Evolutionary conservation across 768 basidiomycete species (phyloP), one percentile per base, ranked within the genome.

Genomic region (Trametes cubensis): DNA sequence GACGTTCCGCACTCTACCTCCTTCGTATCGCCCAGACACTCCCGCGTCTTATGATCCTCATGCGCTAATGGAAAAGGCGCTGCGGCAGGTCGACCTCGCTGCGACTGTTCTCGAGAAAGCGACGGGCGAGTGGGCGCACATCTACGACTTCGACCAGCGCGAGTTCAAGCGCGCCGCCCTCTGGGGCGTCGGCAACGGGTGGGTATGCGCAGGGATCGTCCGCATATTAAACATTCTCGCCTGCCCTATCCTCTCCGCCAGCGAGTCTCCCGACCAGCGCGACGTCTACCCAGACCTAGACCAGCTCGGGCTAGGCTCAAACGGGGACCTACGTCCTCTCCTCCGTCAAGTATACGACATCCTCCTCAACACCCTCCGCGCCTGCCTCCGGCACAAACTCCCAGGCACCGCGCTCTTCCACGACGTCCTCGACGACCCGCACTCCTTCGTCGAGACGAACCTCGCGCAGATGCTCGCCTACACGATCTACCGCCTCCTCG

Each of bases 151-250:
- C 34, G 50, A 50, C 21, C 55, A n/a, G 40, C 28, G 50, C 21
- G 58, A 63, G 41, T 67, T 63, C 58, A 58, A 55, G 38, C 62
- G 69, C 15, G 52, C 58, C 21, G 67, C 59, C 11, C 59, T 60
- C 23, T 68, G 69, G 69, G 67, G 69, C n/a, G 70, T 70, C 20
- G 70, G 70, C 7, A 70, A 70, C 47, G 70, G 70, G 13, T 71
- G 69, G 70, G 70, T 67, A 13, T 66, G 66, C 49, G 52, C 61
- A 2, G 70, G 70, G 26, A 71, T 70, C 47, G 55, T 64, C 21
- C 67, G 70, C 44, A 44, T 67, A 10, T 39, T 69, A 5, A 38
- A 48, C 28, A 63, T 41, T 7, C 30, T 67, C 23, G 59, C 52
- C 6, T 13, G 21, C 15, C 58, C 55, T 2, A 40, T 40, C 13